Evolutionary conservation across 306 rosid species (phyloP).

Genomic region (Hippophae gyantsensis): DNA sequence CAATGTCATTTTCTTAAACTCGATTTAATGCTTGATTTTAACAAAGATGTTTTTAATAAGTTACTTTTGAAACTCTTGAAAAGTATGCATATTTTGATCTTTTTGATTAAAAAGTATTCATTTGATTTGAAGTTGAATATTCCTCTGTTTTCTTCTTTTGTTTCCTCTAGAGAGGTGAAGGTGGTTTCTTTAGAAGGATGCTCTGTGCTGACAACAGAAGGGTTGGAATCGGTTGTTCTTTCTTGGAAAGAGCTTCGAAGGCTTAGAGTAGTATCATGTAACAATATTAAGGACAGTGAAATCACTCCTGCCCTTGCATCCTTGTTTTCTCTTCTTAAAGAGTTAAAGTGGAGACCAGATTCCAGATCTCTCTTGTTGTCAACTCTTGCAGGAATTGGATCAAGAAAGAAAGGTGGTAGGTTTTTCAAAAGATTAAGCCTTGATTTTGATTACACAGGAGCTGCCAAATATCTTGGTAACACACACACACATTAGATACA

Average conservation of each 20-base stretch:
- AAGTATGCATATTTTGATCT: background rate
- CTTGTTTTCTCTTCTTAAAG: conserved; percentile 37
- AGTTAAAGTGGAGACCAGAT: conserved; percentile 38
- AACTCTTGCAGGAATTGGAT: conserved; percentile 23
- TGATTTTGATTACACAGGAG: conserved; percentile 7
- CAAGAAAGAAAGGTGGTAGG: conserved; percentile 32
- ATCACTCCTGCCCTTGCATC: conserved; percentile 31
- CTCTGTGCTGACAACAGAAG: conserved; percentile 31
- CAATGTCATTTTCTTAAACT: too few species aligned
- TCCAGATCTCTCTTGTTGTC: conserved; percentile 31
- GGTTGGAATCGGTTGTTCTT: conserved; percentile 38
- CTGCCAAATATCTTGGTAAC: background rate
- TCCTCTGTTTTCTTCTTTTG: background rate
- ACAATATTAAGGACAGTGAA: conserved; percentile 28
- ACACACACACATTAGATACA: conserved; percentile 1
- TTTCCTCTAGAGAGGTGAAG: conserved; percentile 28
- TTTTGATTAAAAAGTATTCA: background rate
- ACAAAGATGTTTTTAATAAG: too few species aligned
- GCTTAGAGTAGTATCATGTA: conserved; percentile 37
- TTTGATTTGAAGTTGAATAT: background rate
- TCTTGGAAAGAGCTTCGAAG: conserved; percentile 40
- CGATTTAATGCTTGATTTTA: too few species aligned
- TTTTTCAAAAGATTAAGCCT: conserved; percentile 33
- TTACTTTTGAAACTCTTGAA: too few species aligned
- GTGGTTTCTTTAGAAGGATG: conserved; percentile 35